Evolutionary conservation across 2,329 filamentous ascomycete species (phyloP).

Genomic region (Ophiostoma piceae): DNA sequence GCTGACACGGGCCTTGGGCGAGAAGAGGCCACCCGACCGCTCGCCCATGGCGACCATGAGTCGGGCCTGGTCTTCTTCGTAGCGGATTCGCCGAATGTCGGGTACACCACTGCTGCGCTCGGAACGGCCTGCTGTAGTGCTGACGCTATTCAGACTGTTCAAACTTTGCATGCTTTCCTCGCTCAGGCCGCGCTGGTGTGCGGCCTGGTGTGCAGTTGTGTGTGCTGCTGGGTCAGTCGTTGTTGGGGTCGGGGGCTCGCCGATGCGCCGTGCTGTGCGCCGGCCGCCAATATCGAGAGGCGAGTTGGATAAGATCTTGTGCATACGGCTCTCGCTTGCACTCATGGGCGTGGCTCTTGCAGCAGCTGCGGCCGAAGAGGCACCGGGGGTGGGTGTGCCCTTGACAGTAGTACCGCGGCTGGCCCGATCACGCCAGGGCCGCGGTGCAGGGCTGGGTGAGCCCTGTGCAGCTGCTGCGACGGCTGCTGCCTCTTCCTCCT

Average conservation of each 20-base stretch:
- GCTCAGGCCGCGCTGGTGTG: conserved; percentile 15
- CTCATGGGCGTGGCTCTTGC: conserved; percentile 14
- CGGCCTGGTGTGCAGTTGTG: not conserved
- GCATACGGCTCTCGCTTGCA: conserved; percentile 27
- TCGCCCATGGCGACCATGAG: conserved; percentile 30
- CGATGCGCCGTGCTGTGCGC: conserved; percentile 26
- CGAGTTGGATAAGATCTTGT: conserved; percentile 28
- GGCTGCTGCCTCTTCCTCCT: conserved; percentile 34
- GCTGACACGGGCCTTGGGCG: conserved; percentile 33
- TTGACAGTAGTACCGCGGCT: conserved; percentile 27
- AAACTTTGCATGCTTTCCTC: conserved; percentile 14
- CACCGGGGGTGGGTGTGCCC: conserved; percentile 26
- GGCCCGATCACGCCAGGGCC: conserved; percentile 38
- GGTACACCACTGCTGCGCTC: conserved; percentile 20
- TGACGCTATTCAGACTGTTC: not conserved
- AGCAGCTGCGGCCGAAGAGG: not conserved
- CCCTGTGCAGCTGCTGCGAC: conserved; percentile 30
- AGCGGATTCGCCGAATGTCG: conserved; percentile 31
- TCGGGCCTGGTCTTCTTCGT: conserved; percentile 30
- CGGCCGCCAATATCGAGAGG: conserved; percentile 29
- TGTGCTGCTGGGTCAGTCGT: not conserved
- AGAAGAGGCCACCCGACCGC: conserved; percentile 34
- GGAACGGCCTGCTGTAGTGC: not conserved
- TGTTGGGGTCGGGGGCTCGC: conserved; percentile 15
- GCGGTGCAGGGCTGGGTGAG: conserved; percentile 49